Evolutionary conservation across 2,329 filamentous ascomycete genomes (phyloP), one percentile per base, ranked within the genome.

Genomic region (Emydomyces testavorans): DNA sequence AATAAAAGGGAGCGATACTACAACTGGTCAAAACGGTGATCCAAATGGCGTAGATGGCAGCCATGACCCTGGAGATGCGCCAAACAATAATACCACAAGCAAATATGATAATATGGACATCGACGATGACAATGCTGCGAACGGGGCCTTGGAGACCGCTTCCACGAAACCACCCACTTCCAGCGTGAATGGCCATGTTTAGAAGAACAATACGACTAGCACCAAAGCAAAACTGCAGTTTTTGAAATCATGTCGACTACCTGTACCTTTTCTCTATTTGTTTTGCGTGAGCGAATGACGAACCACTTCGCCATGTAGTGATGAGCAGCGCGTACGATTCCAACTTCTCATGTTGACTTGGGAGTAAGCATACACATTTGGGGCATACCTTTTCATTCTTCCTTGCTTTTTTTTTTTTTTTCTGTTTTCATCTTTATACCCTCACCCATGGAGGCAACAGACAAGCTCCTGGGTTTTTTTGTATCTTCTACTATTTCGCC

Each of bases 51-150:
- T 31, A 10, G 43, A 35, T 11, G 29, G 36, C 10, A 18, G 13
- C 6, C 18, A 40, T 18, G 32, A 24, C 26, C 3, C 36, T 20
- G 26, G 36, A 16, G 26, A 21, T 26, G 31, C 23, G 4, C 35
- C 29, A 16, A 37, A 46, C 16, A 40, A 24, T 34, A 31, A 24
- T 23, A 1, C 26, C 5, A 18, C 35, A 13, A 32, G 37, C 13
- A 46, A 46, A 28, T 26, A 47, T n/a, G 45, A 47, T 20, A 34
- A 7, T 29, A 47, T 47, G 36, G 36, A 47, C 6, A 38, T 47
- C 24, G 45, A 47, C 20, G 36, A 47, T 26, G 40, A 24, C 10
- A 38, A 15, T 24, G 24, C 8, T 16, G 28, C 24, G 6, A 39
- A 47, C 13, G 26, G 36, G n/a, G 6, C 26, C 20, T 16, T 18